Conservation (phyloP, 208 protist species). For the Trypanosoma avium region DNA sequence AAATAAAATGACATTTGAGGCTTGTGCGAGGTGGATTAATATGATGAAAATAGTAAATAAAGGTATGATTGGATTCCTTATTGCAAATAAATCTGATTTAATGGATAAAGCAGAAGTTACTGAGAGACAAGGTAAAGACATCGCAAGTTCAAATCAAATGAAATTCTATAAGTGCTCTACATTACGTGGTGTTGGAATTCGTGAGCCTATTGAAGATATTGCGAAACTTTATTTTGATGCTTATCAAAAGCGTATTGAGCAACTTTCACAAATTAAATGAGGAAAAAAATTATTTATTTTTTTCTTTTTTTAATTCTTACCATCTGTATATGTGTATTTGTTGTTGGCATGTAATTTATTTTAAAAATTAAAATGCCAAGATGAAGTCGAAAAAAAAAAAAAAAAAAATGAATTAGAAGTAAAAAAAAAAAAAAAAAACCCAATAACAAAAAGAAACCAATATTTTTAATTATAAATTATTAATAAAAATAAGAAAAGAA, state of each 20-base stretch:
- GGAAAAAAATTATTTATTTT: not conserved
- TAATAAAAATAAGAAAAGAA: not conserved
- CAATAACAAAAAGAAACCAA: constrained; percentile 4
- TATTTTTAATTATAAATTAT: not conserved
- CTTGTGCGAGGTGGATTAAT: constrained; percentile 79
- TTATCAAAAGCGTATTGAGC: constrained; percentile 66
- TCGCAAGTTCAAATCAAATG: constrained; percentile 71
- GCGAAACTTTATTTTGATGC: constrained; percentile 58
- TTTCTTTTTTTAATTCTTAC: not conserved
- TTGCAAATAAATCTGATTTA: constrained; percentile 91
- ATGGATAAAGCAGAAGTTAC: constrained; percentile 86
- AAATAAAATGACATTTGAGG: constrained; percentile 90
- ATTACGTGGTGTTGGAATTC: constrained; percentile 71
- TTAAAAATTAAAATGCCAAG: not conserved
- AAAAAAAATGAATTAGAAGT: not conserved
- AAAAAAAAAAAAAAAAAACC: not conserved
- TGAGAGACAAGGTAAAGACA: constrained; percentile 79
- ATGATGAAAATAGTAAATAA: constrained; percentile 50
- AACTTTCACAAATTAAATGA: constrained; percentile 30
- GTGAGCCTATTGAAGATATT: constrained; percentile 84
- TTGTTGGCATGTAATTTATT: not conserved
- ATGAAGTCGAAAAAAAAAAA: not conserved
- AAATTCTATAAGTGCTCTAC: constrained; percentile 88
- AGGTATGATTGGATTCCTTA: constrained; percentile 67
- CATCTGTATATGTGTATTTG: not conserved